phyloP scores from a whole-genome alignment of 2,329 filamentous ascomycete genomes.

The Dothistroma pini region DNA sequence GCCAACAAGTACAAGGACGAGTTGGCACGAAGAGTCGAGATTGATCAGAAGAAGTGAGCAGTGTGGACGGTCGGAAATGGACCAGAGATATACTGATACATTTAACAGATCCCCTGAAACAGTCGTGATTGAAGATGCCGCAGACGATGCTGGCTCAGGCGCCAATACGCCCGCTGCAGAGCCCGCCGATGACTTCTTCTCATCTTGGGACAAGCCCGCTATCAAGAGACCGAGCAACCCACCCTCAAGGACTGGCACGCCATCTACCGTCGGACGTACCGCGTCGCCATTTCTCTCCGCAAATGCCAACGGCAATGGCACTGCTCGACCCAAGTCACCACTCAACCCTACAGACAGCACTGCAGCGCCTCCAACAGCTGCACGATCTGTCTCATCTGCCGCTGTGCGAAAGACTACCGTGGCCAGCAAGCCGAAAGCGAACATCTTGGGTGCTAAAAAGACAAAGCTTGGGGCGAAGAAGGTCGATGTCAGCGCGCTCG shows the following conservation, averaged over 20 bases:
- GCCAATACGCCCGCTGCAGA: constrained; percentile 76
- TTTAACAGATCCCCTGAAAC: constrained; percentile 70
- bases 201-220: constrained; percentile 95
- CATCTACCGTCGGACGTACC: constrained; percentile 69
- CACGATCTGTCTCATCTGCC: constrained; percentile 71
- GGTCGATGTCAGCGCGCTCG: constrained; percentile 67
- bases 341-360: constrained; percentile 57
- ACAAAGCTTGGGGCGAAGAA: constrained; percentile 64
- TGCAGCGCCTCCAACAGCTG: constrained; percentile 59
- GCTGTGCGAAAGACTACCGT: constrained; percentile 73
- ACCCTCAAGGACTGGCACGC: constrained; percentile 82
- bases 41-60: constrained; percentile 78
- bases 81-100: constrained; percentile 25
- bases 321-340: constrained; percentile 76
- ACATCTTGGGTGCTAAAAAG: constrained; percentile 68
- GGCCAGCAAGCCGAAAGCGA: constrained; percentile 62
- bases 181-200: constrained; percentile 91
- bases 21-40: constrained; percentile 76
- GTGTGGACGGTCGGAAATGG: background rate
- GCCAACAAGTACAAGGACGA: constrained; percentile 98
- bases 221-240: constrained; percentile 97
- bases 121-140: constrained; percentile 74
- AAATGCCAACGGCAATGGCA: constrained; percentile 57
- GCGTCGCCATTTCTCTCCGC: constrained; percentile 87
- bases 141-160: constrained; percentile 53